Evolutionary conservation across 768 basidiomycete species (phyloP).

Genomic region (Pleurotus tuoliensis): DNA sequence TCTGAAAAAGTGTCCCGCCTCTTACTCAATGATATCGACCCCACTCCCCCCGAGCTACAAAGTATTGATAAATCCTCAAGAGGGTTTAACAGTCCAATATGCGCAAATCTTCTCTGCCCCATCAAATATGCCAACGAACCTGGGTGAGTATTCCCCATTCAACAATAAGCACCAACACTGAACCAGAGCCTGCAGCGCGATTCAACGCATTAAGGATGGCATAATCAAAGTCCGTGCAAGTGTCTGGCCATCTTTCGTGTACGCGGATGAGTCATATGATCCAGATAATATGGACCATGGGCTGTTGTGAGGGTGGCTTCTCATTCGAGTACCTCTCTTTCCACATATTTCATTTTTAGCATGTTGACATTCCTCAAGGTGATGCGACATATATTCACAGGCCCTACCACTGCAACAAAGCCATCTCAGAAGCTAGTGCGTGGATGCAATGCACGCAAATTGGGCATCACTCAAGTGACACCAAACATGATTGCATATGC

Average conservation of each 20-base stretch:
- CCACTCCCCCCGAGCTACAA: not conserved
- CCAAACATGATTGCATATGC: conserved; percentile 26
- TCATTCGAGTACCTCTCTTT: conserved; percentile 1
- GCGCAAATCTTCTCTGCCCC: not conserved
- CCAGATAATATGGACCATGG: not conserved
- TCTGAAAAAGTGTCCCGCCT: not conserved
- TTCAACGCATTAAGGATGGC: not conserved
- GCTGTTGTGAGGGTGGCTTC: conserved; percentile 1
- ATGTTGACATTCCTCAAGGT: not conserved
- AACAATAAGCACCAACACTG: not conserved
- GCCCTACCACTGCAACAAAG: not conserved
- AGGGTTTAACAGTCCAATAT: not conserved
- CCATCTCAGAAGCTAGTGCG: not conserved
- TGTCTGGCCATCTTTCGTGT: conserved; percentile 4
- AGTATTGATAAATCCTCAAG: not conserved
- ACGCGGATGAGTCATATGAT: conserved; percentile 2
- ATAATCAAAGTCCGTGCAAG: not conserved
- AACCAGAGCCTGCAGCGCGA: not conserved
- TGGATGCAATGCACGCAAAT: conserved; percentile 6
- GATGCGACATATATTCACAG: conserved; percentile 10
- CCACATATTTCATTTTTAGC: not conserved
- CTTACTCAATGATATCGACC: not conserved
- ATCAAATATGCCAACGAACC: conserved; percentile 2
- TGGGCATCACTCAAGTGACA: conserved; percentile 16
- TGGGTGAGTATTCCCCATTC: not conserved